Evolutionary conservation across 2,329 filamentous ascomycete genomes (phyloP), one percentile per base, ranked within the genome.

Genomic region (Plectosphaerella sp.): DNA sequence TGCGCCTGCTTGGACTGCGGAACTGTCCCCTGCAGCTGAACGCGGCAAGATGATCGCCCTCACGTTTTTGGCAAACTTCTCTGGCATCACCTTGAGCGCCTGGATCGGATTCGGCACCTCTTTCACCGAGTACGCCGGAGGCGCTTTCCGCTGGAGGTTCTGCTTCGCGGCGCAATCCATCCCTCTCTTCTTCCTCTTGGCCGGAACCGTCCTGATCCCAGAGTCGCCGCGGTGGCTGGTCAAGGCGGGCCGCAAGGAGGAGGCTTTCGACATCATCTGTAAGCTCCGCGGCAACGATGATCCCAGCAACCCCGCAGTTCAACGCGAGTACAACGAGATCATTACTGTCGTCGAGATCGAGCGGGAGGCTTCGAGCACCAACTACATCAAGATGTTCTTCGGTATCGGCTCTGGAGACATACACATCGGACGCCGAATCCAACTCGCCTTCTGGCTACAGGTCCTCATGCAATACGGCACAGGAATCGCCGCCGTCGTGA

Each of bases 151-250:
- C 10, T 43, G 41, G 41, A 18, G 41, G n/a, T 89, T 89, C 57
- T 85, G 84, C 0, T 79, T 89, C 53, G 84, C 82, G 0, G 88
- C 89, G 65, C 86, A 89, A 60, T 87, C 88, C 36, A 65, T 86
- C 1, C 83, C 84, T n/a, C 74, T 89, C 0, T 58, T 88, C 3
- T 46, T 79, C 1, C 72, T 88, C 0, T 72, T 88, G 51, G 62
- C 57, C 0, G 62, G 73, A 2, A 77, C 87, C 25, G 84, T 82
- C 77, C 82, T 87, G 68, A 84, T 89, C 64, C 87, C 86, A 0
- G 87, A 90, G 57, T 86, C 83, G 0, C 86, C 84, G 0, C 74
- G 86, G 2, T 87, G 82, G 79, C 76, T 89, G 0, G 78, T 82
- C 56, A 89, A 88, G 57, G 79, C 78, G 6, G 85, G 83, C 0